These are phyloP conservation scores for Trichocladium antarcticum DNA, from an alignment of 495 filamentous ascomycete species.

Conservation along the genomic window DNA sequence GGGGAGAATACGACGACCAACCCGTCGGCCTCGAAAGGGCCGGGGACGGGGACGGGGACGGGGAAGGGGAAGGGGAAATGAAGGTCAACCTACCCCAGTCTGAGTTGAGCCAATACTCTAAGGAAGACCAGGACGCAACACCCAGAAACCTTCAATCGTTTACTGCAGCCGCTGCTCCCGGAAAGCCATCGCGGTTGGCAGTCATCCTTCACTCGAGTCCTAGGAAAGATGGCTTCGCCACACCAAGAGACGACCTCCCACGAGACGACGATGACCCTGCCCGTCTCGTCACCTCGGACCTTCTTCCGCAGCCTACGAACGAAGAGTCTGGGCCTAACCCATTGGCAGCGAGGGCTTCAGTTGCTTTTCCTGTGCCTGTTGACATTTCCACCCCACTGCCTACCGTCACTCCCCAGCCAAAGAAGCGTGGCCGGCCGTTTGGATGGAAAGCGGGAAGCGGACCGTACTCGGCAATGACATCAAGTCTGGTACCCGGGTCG, in stretches of 20 bases:
- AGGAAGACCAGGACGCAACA: neutral
- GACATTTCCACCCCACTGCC: neutral
- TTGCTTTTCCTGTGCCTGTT: neutral
- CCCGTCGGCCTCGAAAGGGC: too few relatives aligned
- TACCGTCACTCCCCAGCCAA: slow-evolving; percentile 8
- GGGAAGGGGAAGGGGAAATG: slow-evolving; percentile 3
- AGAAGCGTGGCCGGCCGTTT: slow-evolving; percentile 24
- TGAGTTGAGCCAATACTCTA: neutral
- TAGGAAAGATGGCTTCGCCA: neutral
- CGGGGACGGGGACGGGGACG: too few relatives aligned
- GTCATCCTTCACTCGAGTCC: slow-evolving; percentile 10
- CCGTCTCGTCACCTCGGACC: slow-evolving; percentile 4
- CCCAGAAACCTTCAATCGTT: neutral
- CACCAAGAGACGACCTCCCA: neutral
- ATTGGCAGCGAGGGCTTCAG: neutral
- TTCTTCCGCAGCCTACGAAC: neutral
- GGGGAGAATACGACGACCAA: neutral
- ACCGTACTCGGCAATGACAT: slow-evolving; percentile 7
- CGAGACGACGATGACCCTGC: neutral
- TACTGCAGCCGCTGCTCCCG: neutral
- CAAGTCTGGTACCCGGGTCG: neutral
- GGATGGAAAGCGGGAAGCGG: slow-evolving; percentile 21
- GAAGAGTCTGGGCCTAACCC: neutral
- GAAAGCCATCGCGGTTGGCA: neutral
- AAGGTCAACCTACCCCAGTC: neutral